These are phyloP conservation scores for Boletus rufocinnamomeus DNA, from an alignment of 768 basidiomycete genomes.

Conservation along the genomic window DNA sequence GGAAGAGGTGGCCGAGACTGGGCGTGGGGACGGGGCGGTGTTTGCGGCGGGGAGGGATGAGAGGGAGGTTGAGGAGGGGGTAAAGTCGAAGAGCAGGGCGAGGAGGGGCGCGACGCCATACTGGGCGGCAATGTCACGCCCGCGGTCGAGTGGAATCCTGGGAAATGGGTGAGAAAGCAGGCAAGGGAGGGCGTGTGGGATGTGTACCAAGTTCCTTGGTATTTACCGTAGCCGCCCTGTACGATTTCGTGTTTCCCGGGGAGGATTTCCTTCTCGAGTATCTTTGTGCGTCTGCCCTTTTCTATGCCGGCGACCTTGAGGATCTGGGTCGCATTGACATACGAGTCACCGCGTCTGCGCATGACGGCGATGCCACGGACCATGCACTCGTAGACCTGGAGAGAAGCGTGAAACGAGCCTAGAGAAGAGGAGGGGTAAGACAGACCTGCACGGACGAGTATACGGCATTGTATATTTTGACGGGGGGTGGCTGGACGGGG, in stretches of 20 bases:
- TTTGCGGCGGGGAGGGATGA: constrained; percentile 60
- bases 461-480: constrained; percentile 92
- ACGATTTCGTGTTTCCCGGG: constrained; percentile 97
- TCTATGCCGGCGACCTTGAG: constrained; percentile 98
- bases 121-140: constrained; percentile 88
- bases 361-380: constrained; percentile 98
- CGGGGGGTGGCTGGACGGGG: constrained; percentile 48
- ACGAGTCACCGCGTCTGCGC: constrained; percentile 92
- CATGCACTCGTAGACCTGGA: constrained; percentile 95
- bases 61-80: constrained; percentile 72
- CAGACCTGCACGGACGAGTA: constrained; percentile 84
- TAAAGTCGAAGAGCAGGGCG: constrained; percentile 90
- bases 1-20: constrained; percentile 68
- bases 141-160: constrained; percentile 96
- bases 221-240: constrained; percentile 98
- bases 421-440: constrained; percentile 4
- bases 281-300: constrained; percentile 95
- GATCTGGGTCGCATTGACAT: constrained; percentile 98
- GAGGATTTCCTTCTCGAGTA: constrained; percentile 94
- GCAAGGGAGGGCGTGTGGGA: constrained; percentile 7
- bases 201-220: constrained; percentile 95
- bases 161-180: constrained; percentile 10
- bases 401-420: neutral
- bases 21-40: constrained; percentile 55
- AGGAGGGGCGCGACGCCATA: constrained; percentile 90